Conservation (phyloP, 2,329 filamentous ascomycete species). For the Metarhizium rileyi region DNA sequence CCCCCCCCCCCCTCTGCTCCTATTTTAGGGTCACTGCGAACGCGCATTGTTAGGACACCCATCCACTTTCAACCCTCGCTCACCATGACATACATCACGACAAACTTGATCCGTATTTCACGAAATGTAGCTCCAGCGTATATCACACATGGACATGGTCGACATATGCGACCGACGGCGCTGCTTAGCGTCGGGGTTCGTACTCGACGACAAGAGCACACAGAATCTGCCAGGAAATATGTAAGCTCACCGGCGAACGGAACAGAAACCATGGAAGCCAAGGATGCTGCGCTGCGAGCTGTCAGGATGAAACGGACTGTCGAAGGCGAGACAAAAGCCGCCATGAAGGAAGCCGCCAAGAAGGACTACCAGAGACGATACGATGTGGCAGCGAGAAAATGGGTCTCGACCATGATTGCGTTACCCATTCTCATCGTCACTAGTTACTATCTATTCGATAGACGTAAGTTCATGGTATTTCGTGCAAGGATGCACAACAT, state of each 20-base stretch:
- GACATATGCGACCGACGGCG: background rate
- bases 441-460: constrained; percentile 43
- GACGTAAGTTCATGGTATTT: constrained; percentile 29
- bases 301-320: constrained; percentile 12
- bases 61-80: no score
- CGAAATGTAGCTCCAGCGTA: background rate
- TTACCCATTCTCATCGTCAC: constrained; percentile 45
- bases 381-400: constrained; percentile 34
- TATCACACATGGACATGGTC: background rate
- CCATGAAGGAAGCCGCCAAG: constrained; percentile 11
- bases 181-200: background rate
- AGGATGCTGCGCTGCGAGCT: constrained; percentile 14
- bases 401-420: constrained; percentile 38
- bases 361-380: constrained; percentile 34
- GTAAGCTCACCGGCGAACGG: background rate
- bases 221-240: background rate
- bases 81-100: background rate
- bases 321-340: constrained; percentile 11
- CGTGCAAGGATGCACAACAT: background rate
- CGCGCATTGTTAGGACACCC: no score
- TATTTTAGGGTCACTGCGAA: no score
- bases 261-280: constrained; percentile 11
- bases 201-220: background rate
- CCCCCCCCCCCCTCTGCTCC: no score
- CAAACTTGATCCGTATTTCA: background rate